Evolutionary conservation across 202 grass and related monocot genomes (phyloP).

Genomic region (Zizania palustris): DNA sequence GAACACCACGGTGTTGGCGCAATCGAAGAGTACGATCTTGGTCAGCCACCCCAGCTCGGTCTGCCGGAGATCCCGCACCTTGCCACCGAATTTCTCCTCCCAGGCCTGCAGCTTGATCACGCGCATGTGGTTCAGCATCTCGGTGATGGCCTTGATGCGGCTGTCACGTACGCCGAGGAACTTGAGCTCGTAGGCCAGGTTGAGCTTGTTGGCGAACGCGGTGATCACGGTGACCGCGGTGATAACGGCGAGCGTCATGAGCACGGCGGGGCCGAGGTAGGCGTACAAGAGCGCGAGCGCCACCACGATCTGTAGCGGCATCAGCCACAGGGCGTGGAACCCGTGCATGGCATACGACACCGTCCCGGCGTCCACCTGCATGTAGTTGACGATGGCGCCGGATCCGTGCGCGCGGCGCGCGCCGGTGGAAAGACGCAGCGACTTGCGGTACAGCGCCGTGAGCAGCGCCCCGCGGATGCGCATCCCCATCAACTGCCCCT

Average conservation of each 20-base stretch:
- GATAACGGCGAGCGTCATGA: slow-evolving; percentile 56
- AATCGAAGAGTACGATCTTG: slow-evolving; percentile 53
- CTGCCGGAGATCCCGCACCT: slow-evolving; percentile 42
- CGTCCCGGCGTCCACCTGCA: slow-evolving; percentile 54
- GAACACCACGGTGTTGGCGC: slow-evolving; percentile 48
- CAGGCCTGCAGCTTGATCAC: slow-evolving; percentile 72
- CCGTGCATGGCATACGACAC: slow-evolving; percentile 50
- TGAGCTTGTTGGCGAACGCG: slow-evolving; percentile 46
- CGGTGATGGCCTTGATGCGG: slow-evolving; percentile 61
- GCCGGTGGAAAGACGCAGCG: slow-evolving; percentile 46
- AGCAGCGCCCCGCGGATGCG: slow-evolving; percentile 67
- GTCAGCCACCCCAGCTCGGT: slow-evolving; percentile 53
- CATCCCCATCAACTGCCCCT: slow-evolving; percentile 62
- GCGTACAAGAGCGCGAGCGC: slow-evolving; percentile 57
- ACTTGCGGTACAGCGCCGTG: slow-evolving; percentile 64
- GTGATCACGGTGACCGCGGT: slow-evolving; percentile 49
- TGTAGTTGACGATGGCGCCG: slow-evolving; percentile 70
- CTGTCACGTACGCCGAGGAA: slow-evolving; percentile 51
- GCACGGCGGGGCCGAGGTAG: slow-evolving; percentile 58
- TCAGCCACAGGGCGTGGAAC: slow-evolving; percentile 60
- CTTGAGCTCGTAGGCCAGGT: slow-evolving; percentile 50
- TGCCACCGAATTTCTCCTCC: slow-evolving; percentile 51
- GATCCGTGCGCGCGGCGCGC: slow-evolving; percentile 53
- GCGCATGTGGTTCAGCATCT: slow-evolving; percentile 66
- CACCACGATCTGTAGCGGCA: slow-evolving; percentile 64